Base-by-base conservation (phyloP, 176 grass and related monocot species). In the Raddia guianensis region DNA sequence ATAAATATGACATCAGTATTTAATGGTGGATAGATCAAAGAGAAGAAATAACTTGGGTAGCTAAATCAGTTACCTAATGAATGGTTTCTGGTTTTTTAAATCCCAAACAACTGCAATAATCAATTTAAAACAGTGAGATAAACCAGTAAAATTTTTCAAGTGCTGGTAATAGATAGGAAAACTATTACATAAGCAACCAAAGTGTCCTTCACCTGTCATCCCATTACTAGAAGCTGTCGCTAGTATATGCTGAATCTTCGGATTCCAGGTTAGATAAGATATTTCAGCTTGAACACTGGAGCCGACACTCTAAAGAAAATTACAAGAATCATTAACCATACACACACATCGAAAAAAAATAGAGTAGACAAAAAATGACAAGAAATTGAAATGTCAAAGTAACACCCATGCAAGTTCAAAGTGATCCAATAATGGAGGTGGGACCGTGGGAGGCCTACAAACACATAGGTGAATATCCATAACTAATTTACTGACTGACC, bases 261-360 rank as follows among this genome's bases (percentile, higher is more conserved):
- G 90, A 84, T 99, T 99, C 96, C 96, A 99, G 37, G 96, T 91
- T 71, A 95, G 88, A 83, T 73, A 95, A 75, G 96, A 91, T 70
- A 99, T 86, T 87, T 95, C 96, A 79, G 89, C 87, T 91, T 99
- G 96, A 55, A 84, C 70, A 69, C 87, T 86, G 49, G 96, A 95
- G n/a, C 96, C 90, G 86, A 86, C 92, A 84, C 93, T 91, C 96
- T 99, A 74, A 51, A 61, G 12, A 72, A 60, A 56, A 89, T 77
- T 54, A 81, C 53, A 81, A 73, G 7, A 77, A 84, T 12, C 47
- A 73, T 61, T 74, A 63, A 69, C 19, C 15, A 67, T 45, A 60
- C 32, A 74, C 45, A 45, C 42, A 77, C 60, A 4, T 82, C 68
- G 9, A 68, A 58, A 56, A 56, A 86, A 59, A 79, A 73, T 14